Base-by-base conservation (phyloP, 441 rosid species). In the Breynia disticha region DNA sequence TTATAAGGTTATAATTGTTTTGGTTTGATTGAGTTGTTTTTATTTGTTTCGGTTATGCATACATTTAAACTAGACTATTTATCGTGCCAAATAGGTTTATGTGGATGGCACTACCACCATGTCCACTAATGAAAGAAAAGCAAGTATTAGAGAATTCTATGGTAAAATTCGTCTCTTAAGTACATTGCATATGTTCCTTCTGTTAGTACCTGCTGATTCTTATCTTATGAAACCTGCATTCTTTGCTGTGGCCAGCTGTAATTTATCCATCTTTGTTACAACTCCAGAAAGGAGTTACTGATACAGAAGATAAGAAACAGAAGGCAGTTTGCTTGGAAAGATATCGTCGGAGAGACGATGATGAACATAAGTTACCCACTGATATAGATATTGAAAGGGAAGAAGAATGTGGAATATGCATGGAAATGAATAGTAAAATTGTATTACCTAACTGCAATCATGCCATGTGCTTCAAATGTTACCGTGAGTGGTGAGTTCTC, bases 101-200 rank as follows among this genome's bases (percentile, higher is more conserved):
- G 62, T 79, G 42, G 82, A 91, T 67, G 95, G 84, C 51, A 71
- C 70, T 50, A 71, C 80, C 48, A 79, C 69, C 50, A 69, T 73
- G 54, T 74, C 94, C 15, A 70, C 70, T 37, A 76, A 73, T 56
- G 96, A 95, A 62, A 86, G 98, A 66, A 91, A 88, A 66, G 95
- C 95, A 15, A 80, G 93, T 3, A 44, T 88, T 57, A 78, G 82
- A 59, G 95, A 91, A 35, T 91, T 91, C 63, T 91, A 91, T 58
- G 86, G 98, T 91, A 64, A 68, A n/a, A n/a, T n/a, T n/a, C n/a
- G n/a, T n/a, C n/a, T n/a, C n/a, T n/a, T n/a, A n/a, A n/a, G n/a
- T 19, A 12, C 15, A 10, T 16, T 6, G 4, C n/a, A 14, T 50
- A 16, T 24, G 7, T 24, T 18, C 14, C 35, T 19, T 39, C 2